phyloP scores from a whole-genome alignment of 2,329 filamentous ascomycete species.

The Diplodia scrobiculata region DNA sequence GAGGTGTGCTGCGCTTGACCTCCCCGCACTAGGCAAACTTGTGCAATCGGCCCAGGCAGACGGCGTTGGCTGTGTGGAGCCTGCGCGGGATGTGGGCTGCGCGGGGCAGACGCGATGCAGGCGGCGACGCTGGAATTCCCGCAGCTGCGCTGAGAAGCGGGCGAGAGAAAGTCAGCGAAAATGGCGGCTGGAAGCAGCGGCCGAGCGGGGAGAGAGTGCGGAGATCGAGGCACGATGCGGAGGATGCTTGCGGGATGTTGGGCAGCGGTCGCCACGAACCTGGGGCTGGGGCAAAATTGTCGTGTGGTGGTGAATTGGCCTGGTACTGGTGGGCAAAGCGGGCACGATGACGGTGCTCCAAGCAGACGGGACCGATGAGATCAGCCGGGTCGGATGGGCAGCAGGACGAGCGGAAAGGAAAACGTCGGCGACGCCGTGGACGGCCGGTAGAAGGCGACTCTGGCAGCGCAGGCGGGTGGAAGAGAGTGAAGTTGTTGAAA shows the following conservation, averaged over 20 bases:
- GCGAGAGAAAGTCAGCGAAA: constrained; percentile 23
- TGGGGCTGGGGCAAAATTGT: constrained; percentile 27
- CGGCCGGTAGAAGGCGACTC: constrained; percentile 21
- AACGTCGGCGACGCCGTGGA: constrained; percentile 26
- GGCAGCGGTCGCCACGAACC: constrained; percentile 24
- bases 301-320: constrained; percentile 28
- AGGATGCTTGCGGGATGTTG: not conserved
- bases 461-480: constrained; percentile 22
- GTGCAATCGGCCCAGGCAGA: constrained; percentile 19
- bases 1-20: constrained; percentile 43
- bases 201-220: not conserved
- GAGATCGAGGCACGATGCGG: not conserved
- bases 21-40: constrained; percentile 43
- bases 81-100: constrained; percentile 22
- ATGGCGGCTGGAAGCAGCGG: not conserved
- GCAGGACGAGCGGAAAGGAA: constrained; percentile 23
- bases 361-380: constrained; percentile 24
- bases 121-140: constrained; percentile 22
- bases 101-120: constrained; percentile 21
- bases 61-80: constrained; percentile 19
- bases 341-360: constrained; percentile 30
- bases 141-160: constrained; percentile 15
- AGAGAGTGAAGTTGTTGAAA: constrained; percentile 25
- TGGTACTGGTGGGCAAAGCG: constrained; percentile 18
- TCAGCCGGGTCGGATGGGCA: constrained; percentile 25